Base-by-base conservation (phyloP, 2,329 filamentous ascomycete species). In the Colletotrichum coccodes region DNA sequence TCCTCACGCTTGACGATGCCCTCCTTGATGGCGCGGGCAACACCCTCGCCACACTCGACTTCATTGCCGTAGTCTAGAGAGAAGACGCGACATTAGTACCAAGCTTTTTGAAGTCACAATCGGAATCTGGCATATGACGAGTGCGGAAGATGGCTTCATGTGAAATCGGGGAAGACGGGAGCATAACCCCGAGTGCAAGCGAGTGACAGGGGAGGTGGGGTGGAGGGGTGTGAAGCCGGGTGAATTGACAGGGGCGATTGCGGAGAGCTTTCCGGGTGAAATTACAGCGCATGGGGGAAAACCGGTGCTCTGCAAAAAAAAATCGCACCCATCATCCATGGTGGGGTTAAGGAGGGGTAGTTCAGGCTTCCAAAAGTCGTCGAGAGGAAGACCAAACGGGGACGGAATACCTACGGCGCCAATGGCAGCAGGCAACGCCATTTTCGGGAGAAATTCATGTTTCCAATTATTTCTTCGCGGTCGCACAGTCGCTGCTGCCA, bases 1-100 rank as follows among this genome's bases (percentile, higher is more conserved):
- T 97, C 94, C 81, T 93, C 90, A 69, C 93, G 91, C 85, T 91
- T 94, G 74, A 95, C 92, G 67, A 95, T 80, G 49, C 93, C 92
- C 11, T 96, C 93, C 77, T 91, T 87, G 82, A 96, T 94, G 76
- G 93, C 93, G 73, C 92, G 91, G 68, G 90, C 89, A 53, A 95
- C 87, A 75, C 93, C 93, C 78, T 94, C 83, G 68, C 93, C 93
- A 72, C 88, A 90, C 80, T 94, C 92, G 74, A 89, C 89, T 81
- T 95, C 93, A 79, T 95, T 95, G 75, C 92, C 92, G 81, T 96
- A 95, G 81, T 95, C 92, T 93, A 75, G 18, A 63, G 26, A 62
- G 6, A 11, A 21, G 16, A 57, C 12, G 36, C 16, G 28, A n/a
- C 42, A 32, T 69, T 23, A 69, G 62, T 32, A 26, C 28, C 60